Evolutionary conservation across 1,139 yeast genomes (phyloP).

Genomic region (Suhomyces guaymorum): DNA sequence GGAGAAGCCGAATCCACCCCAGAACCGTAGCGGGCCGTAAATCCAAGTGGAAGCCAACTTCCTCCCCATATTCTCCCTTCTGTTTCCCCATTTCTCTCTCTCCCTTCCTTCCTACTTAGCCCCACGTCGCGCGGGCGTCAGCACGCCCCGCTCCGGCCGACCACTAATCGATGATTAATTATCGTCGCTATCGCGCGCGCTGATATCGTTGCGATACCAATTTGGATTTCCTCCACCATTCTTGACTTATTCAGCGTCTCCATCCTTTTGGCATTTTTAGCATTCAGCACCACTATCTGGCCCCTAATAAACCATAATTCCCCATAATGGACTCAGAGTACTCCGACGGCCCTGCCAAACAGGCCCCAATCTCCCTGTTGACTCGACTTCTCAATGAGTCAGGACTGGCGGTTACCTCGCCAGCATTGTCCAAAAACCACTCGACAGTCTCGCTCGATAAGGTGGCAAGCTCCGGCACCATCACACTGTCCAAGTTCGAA

Average conservation of each 20-base stretch:
- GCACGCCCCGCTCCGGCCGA: neutral
- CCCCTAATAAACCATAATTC: too few relatives aligned
- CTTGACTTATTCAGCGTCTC: too few relatives aligned
- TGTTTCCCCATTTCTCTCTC: too few relatives aligned
- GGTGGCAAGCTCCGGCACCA: conserved; percentile 17
- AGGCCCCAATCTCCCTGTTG: conserved; percentile 37
- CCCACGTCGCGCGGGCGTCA: neutral
- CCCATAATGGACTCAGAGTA: conserved; percentile 3
- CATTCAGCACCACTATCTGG: too few relatives aligned
- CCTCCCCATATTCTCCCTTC: too few relatives aligned
- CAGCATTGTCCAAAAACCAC: conserved; percentile 27
- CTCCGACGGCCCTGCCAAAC: conserved; percentile 9
- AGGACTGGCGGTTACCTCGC: conserved; percentile 29
- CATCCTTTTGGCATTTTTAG: too few relatives aligned
- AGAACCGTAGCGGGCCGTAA: too few relatives aligned
- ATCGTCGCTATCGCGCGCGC: neutral
- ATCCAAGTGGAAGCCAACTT: too few relatives aligned
- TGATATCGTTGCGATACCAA: too few relatives aligned
- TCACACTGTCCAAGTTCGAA: conserved; percentile 14
- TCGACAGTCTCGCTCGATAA: conserved; percentile 25
- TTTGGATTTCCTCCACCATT: neutral
- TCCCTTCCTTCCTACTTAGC: too few relatives aligned
- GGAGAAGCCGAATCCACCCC: too few relatives aligned
- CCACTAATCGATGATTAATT: neutral
- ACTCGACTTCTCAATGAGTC: conserved; percentile 46